Evolutionary conservation across 1,284 basidiomycete species (phyloP).

Genomic region (Trichosporon sp.): DNA sequence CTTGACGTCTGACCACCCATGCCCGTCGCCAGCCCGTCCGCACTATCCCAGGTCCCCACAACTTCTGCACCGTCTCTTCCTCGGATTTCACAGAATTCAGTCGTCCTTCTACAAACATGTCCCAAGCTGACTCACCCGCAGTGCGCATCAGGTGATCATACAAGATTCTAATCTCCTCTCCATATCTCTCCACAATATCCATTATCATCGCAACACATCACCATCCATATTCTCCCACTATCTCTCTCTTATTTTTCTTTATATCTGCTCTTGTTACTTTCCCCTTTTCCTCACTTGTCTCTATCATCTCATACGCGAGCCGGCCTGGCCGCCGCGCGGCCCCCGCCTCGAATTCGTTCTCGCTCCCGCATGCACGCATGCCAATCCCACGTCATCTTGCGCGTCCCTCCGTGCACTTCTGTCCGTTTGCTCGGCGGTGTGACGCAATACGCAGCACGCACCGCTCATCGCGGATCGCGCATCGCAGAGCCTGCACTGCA

Average conservation of each 20-base stretch:
- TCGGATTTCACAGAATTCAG: background rate
- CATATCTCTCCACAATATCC: background rate
- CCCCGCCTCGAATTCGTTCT: background rate
- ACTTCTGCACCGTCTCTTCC: background rate
- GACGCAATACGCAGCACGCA: background rate
- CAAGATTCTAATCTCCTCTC: constrained; percentile 25
- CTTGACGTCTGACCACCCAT: background rate
- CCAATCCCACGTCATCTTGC: background rate
- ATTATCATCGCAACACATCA: background rate
- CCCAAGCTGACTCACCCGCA: constrained; percentile 6
- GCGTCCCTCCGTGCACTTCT: background rate
- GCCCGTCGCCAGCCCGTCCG: background rate
- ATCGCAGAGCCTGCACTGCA: no score
- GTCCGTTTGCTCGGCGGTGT: background rate
- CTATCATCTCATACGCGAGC: background rate
- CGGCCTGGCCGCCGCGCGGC: constrained; percentile 2
- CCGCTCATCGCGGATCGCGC: background rate
- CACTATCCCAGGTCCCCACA: background rate
- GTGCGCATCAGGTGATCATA: constrained; percentile 33
- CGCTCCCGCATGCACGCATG: constrained; percentile 9
- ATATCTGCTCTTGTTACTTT: background rate
- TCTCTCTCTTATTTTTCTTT: background rate
- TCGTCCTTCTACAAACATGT: background rate
- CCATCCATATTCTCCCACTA: background rate
- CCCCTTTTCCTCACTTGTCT: background rate